phyloP scores from a whole-genome alignment of 352 stramenopile genomes.

The Pythium rishiriense region DNA sequence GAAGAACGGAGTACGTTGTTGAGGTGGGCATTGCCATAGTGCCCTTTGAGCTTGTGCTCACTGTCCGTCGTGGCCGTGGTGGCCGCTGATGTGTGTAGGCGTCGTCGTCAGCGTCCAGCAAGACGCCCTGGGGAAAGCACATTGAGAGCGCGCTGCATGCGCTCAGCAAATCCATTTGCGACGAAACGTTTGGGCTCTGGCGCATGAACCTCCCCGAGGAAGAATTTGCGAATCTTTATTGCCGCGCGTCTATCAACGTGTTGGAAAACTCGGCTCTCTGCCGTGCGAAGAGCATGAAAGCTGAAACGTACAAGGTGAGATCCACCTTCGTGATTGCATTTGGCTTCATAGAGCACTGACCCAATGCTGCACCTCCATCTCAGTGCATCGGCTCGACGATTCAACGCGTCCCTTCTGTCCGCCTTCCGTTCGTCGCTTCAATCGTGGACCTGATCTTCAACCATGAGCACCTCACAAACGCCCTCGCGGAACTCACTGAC shows the following conservation, averaged over 20 bases:
- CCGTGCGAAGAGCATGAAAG: conserved; percentile 58
- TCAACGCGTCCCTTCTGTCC: conserved; percentile 60
- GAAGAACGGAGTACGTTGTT: conserved; percentile 51
- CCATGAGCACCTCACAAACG: conserved; percentile 63
- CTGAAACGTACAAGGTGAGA: conserved; percentile 66
- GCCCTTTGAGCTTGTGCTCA: background rate
- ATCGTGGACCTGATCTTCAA: conserved; percentile 76
- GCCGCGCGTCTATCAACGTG: conserved; percentile 64
- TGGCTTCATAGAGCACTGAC: background rate
- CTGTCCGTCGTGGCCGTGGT: no score
- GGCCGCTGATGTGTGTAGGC: background rate
- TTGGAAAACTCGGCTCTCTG: conserved; percentile 66
- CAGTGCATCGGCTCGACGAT: conserved; percentile 66
- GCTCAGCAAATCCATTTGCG: conserved; percentile 61
- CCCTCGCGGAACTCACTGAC: conserved; percentile 63
- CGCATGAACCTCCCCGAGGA: conserved; percentile 81
- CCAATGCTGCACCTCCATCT: background rate
- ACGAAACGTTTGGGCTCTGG: conserved; percentile 71
- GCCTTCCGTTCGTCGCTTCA: conserved; percentile 67
- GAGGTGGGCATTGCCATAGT: no score
- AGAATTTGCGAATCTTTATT: conserved; percentile 79
- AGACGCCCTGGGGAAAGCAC: conserved; percentile 59
- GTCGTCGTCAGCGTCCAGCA: conserved; percentile 5
- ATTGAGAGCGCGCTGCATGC: conserved; percentile 57
- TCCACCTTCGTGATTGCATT: background rate